phyloP scores from a whole-genome alignment of 1,284 basidiomycete species.

The Acaromyces ingoldii region DNA sequence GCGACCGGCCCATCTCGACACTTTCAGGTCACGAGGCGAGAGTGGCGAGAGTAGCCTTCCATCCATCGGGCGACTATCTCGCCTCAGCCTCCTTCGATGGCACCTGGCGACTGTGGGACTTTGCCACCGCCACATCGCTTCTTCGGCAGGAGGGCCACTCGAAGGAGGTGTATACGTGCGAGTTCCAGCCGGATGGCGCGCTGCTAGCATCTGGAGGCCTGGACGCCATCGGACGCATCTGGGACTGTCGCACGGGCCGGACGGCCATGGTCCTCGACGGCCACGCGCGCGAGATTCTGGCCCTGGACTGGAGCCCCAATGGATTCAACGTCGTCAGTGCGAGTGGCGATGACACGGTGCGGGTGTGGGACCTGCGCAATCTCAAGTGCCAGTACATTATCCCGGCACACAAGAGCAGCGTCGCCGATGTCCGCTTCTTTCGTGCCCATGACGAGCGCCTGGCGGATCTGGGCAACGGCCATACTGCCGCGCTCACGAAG shows the following conservation, averaged over 20 bases:
- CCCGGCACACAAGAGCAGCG: conserved; percentile 87
- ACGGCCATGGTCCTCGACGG: conserved; percentile 98
- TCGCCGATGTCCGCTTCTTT: conserved; percentile 93
- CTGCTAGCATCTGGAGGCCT: conserved; percentile 88
- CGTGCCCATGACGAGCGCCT: conserved; percentile 51
- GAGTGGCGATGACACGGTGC: conserved; percentile 91
- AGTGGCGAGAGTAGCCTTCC: conserved; percentile 88
- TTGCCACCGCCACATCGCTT: conserved; percentile 71
- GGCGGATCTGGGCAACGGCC: conserved; percentile 32
- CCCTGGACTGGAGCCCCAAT: conserved; percentile 89
- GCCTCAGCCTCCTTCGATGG: conserved; percentile 95
- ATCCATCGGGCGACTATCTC: conserved; percentile 86
- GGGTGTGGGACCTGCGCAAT: conserved; percentile 96
- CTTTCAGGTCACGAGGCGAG: conserved; percentile 84
- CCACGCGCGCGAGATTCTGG: conserved; percentile 86
- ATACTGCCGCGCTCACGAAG: conserved; percentile 13
- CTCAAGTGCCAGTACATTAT: conserved; percentile 90
- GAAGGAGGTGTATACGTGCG: conserved; percentile 89
- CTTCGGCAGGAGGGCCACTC: conserved; percentile 94
- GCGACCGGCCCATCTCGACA: conserved; percentile 72
- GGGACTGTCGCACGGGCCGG: conserved; percentile 90
- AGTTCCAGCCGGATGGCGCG: conserved; percentile 92
- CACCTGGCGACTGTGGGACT: conserved; percentile 98
- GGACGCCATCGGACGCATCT: conserved; percentile 92
- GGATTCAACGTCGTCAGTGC: conserved; percentile 96